Evolutionary conservation across 2,329 filamentous ascomycete genomes (phyloP).

Genomic region (Onygenales sp.): DNA sequence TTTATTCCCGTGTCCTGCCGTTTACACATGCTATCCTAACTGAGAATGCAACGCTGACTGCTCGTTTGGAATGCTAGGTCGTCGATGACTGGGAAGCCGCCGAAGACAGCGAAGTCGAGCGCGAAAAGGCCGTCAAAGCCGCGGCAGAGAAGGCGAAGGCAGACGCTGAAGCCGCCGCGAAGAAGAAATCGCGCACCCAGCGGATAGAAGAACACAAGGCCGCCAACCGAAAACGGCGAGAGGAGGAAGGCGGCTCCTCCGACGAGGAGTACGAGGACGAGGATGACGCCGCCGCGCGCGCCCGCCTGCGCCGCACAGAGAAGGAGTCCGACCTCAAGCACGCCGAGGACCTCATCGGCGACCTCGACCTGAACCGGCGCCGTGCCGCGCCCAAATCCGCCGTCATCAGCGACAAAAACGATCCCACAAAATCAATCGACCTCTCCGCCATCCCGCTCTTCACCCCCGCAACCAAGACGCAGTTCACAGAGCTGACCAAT

Average conservation of each 20-base stretch:
- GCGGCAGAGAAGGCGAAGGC: conserved; percentile 81
- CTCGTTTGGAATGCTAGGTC: conserved; percentile 46
- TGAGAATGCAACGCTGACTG: conserved; percentile 5
- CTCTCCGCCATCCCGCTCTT: conserved; percentile 73
- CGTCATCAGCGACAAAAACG: conserved; percentile 55
- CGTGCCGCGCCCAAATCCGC: conserved; percentile 55
- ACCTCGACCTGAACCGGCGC: conserved; percentile 57
- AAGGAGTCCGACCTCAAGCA: conserved; percentile 81
- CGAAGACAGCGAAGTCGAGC: conserved; percentile 93
- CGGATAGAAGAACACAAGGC: conserved; percentile 73
- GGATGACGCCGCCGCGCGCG: conserved; percentile 61
- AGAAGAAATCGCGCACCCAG: conserved; percentile 81
- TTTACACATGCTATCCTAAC: not conserved
- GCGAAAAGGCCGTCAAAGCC: conserved; percentile 85
- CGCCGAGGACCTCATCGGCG: conserved; percentile 82
- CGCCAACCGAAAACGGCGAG: conserved; percentile 50
- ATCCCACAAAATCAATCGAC: conserved; percentile 73
- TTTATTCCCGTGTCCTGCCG: conserved; percentile 6
- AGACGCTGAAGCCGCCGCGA: conserved; percentile 75
- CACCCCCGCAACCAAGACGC: conserved; percentile 75
- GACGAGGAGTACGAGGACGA: conserved; percentile 58
- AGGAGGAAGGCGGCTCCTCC: conserved; percentile 49
- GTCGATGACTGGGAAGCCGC: conserved; percentile 95
- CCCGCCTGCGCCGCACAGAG: conserved; percentile 68
- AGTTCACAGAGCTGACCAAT: conserved; percentile 72